Base-by-base conservation (phyloP, 164 flowering plant genomes). In the Amborella trichopoda region DNA sequence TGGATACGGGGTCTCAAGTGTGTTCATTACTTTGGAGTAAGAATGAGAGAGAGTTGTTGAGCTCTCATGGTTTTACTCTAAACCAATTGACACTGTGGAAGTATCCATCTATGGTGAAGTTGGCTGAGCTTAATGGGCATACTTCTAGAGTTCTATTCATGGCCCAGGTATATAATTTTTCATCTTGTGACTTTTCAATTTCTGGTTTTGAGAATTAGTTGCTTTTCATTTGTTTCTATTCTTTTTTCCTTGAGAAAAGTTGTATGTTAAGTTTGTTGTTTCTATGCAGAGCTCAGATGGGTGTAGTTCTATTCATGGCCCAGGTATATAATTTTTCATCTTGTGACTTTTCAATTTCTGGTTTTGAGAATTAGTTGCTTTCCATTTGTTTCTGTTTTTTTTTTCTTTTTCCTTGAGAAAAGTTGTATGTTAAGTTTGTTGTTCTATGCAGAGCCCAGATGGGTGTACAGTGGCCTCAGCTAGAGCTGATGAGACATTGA, bases 1-100 rank as follows among this genome's bases (percentile, higher is more conserved):
- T 78, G 5, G 81, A 75, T 59, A 73, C 81, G 1, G 85, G 79
- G 22, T 78, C 85, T 0, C 81, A 78, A 42, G 85, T 78, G 5
- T 78, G 81, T 43, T 54, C 85, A 8, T 61, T 78, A 47, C 51
- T 78, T 23, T 78, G 81, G 85, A 78, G 67, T 53, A 75, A 69
- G 54, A 67, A 63, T 39, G 85, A 75, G 56, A 46, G 78, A 10
- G 81, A 75, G 54, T 58, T 78, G 53, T 64, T 75, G 17, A 78
- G 85, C 59, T 75, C 81, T 47, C 79, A 73, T 48, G 81, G 85
- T 16, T 75, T 73, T 44, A 63, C 75, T 26, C 63, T 70, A 54
- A 78, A 75, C 61, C 85, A 78, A 58, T 68, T 75, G 25, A 73
- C 77, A 20, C 62, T 75, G 5, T 78, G 79, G 85, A 78, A 73